phyloP scores from a whole-genome alignment of 805 yeast genomes.

The Ogataea corticis region DNA sequence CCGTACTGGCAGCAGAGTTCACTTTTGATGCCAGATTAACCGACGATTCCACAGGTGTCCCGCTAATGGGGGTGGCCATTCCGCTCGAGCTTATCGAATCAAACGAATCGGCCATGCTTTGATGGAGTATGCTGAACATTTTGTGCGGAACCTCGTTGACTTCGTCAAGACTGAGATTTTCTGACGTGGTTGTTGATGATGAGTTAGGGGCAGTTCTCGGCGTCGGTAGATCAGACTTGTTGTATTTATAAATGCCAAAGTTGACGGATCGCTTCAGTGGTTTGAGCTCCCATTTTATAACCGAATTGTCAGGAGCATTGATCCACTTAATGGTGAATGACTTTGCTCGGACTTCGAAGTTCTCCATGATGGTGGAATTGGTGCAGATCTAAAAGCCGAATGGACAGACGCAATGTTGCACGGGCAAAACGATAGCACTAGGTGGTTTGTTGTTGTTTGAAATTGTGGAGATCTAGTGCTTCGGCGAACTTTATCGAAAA shows the following conservation, averaged over 20 bases:
- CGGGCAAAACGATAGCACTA: too few species aligned
- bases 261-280: constrained; percentile 68
- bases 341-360: constrained; percentile 85
- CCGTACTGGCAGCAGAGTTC: neutral
- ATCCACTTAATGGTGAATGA: constrained; percentile 93
- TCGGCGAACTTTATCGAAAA: neutral
- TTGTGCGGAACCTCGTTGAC: constrained; percentile 34
- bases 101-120: constrained; percentile 21
- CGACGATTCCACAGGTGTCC: constrained; percentile 3
- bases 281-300: constrained; percentile 76
- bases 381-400: too few species aligned
- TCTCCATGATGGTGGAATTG: constrained; percentile 58
- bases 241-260: constrained; percentile 35
- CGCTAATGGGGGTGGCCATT: neutral
- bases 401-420: neutral
- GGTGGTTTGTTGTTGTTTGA: too few species aligned
- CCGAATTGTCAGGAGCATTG: constrained; percentile 64
- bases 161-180: constrained; percentile 28
- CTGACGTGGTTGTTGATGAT: constrained; percentile 18
- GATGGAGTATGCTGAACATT: constrained; percentile 25
- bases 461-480: too few species aligned
- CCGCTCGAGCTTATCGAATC: constrained; percentile 21
- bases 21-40: neutral
- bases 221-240: constrained; percentile 17
- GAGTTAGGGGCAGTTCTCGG: constrained; percentile 19